Conservation (phyloP, 371 early-diverging fungal genomes). For the Mortierella sp. region DNA sequence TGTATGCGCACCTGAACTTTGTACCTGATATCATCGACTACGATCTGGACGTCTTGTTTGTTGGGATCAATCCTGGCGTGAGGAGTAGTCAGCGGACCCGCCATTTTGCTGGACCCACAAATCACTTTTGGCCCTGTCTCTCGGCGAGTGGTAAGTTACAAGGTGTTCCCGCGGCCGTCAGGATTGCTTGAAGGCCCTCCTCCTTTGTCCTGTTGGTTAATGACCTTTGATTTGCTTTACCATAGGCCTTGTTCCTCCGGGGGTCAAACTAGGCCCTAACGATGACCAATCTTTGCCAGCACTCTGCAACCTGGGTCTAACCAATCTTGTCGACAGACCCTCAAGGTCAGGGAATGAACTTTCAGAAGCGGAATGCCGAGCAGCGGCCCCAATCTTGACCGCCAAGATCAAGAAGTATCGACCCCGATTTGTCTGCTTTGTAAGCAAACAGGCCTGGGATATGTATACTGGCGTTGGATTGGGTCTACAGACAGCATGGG, state of each 20-base stretch:
- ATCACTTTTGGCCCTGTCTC: conserved; percentile 84
- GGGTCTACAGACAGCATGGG: conserved; percentile 43
- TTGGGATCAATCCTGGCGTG: conserved; percentile 84
- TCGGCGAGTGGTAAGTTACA: conserved; percentile 62
- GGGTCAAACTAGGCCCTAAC: conserved; percentile 26
- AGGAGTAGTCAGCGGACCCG: conserved; percentile 67
- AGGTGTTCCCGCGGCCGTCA: too few relatives aligned
- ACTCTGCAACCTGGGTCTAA: conserved; percentile 69
- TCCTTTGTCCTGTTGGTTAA: neutral
- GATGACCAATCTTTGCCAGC: conserved; percentile 66
- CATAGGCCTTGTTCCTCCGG: conserved; percentile 40
- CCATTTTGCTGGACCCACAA: conserved; percentile 79
- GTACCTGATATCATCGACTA: conserved; percentile 70
- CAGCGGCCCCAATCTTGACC: conserved; percentile 68
- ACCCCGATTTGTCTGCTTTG: conserved; percentile 77
- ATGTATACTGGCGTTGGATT: conserved; percentile 59
- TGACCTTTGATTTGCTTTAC: neutral
- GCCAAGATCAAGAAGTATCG: conserved; percentile 67
- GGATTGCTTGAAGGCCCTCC: too few relatives aligned
- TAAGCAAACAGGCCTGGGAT: conserved; percentile 79
- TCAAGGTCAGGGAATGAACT: conserved; percentile 69
- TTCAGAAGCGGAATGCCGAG: conserved; percentile 64
- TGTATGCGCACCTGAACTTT: conserved; percentile 46
- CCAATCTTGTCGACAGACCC: conserved; percentile 74
- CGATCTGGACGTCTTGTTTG: conserved; percentile 77